Base-by-base conservation (phyloP, 148 eudicot species). In the Cornus florida region DNA sequence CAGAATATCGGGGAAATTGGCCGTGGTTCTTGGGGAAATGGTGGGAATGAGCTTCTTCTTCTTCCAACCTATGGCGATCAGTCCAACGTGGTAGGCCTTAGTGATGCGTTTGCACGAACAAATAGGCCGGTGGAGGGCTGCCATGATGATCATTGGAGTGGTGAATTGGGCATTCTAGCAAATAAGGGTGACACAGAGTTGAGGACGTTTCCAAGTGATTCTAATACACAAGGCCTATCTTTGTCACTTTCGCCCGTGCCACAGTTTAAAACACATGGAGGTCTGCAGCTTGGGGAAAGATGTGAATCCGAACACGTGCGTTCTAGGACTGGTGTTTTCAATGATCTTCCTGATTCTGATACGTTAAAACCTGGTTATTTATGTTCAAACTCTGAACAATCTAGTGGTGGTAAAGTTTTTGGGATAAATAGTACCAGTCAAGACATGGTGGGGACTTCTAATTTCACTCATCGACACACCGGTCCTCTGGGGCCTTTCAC, bases 401-500 rank as follows among this genome's bases (percentile, higher is more conserved):
- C 76, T 5, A 35, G 22, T 23, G 72, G 57, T 50, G 73, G 71
- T 69, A 68, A 74, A 70, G 31, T 48, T 13, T 28, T 20, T 24
- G 79, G 66, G 24, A 35, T 35, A 2, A 35, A 35, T 35, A 76
- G 8, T 77, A 20, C 5, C 77, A 22, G 77, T 19, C 80, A 76
- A 71, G 74, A 64, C 65, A 33, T 72, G 80, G 66, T 75, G 12
- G 86, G 80, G 23, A 50, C 57, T 46, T 76, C 85, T 38, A 22
- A 68, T 6, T 62, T 83, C 28, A 11, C 74, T 41, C 79, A 75
- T 80, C 70, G 87, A 50, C 72, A 17, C 33, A 59, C 72, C 1
- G 90, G 90, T 48, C 90, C 90, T 2, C 76, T 87, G 10, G 90
- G 90, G 41, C 90, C 90, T 14, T 87, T 87, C 62, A 87, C 90